Conservation (phyloP, 2,329 filamentous ascomycete species). For the Neurospora sp. region DNA sequence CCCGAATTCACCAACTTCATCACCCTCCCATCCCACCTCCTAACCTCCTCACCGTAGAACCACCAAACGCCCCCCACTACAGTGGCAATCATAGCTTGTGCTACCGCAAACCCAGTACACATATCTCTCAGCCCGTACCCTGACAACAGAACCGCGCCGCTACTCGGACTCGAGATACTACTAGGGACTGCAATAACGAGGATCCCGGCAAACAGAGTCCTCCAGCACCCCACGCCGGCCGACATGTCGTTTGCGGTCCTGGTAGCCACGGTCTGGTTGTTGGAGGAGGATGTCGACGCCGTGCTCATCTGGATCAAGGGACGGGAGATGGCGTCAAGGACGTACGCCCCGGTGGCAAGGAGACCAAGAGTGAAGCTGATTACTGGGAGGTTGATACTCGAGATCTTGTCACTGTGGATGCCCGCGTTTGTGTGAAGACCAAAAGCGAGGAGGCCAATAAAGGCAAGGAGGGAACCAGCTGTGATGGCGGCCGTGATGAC, state of each 20-base stretch:
- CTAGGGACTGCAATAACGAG: constrained; percentile 34
- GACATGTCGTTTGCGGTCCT: constrained; percentile 39
- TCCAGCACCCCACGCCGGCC: constrained; percentile 30
- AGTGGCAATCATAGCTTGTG: constrained; percentile 30
- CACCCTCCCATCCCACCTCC: constrained; percentile 33
- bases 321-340: constrained; percentile 30
- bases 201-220: constrained; percentile 30
- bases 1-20: constrained; percentile 34
- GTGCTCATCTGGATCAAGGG: constrained; percentile 35
- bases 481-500: constrained; percentile 26
- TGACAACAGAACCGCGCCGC: constrained; percentile 21
- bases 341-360: constrained; percentile 31
- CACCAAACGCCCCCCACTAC: constrained; percentile 29
- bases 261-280: constrained; percentile 33
- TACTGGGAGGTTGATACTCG: constrained; percentile 25
- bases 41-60: constrained; percentile 30
- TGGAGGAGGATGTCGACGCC: constrained; percentile 33
- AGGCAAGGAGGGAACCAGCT: constrained; percentile 27
- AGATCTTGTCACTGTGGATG: constrained; percentile 5
- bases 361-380: constrained; percentile 37
- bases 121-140: constrained; percentile 26
- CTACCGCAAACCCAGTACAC: constrained; percentile 30
- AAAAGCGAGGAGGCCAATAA: constrained; percentile 34
- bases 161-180: background rate
- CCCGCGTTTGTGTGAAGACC: constrained; percentile 30